These are phyloP conservation scores for Psilocybe sp. DNA, from an alignment of 768 basidiomycete species.

Conservation along the genomic window DNA sequence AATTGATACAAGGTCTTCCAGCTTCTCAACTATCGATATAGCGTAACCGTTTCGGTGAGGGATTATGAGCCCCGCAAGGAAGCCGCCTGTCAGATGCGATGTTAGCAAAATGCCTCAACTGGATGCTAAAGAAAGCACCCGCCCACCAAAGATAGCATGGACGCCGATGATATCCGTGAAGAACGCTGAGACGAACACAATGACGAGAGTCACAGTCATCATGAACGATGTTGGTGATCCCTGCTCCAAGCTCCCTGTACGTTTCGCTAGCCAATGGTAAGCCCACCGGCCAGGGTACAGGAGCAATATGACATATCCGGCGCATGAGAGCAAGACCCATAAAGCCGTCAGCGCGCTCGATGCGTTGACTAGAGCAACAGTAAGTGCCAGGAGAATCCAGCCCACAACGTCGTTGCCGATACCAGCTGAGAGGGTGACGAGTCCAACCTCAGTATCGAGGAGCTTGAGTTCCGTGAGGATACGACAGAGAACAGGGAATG, in stretches of 20 bases:
- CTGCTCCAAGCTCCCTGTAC: conserved; percentile 69
- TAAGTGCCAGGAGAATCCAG: conserved; percentile 81
- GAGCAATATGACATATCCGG: conserved; percentile 66
- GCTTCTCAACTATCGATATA: conserved; percentile 76
- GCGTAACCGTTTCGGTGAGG: conserved; percentile 83
- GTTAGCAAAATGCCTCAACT: conserved; percentile 7
- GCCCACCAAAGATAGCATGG: conserved; percentile 60
- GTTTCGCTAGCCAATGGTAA: conserved; percentile 63
- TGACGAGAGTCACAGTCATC: conserved; percentile 77
- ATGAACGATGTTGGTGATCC: conserved; percentile 70
- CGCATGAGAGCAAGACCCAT: conserved; percentile 69
- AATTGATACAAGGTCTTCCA: conserved; percentile 84
- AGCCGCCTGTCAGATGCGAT: conserved; percentile 51
- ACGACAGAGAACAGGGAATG: conserved; percentile 80
- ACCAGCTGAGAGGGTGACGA: conserved; percentile 79
- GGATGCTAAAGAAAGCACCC: conserved; percentile 8
- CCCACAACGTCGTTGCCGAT: conserved; percentile 77
- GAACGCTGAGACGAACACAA: conserved; percentile 75
- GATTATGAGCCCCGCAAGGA: conserved; percentile 78
- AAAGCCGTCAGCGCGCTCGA: conserved; percentile 70
- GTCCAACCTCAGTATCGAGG: conserved; percentile 81
- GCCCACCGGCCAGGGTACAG: conserved; percentile 62
- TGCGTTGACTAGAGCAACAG: conserved; percentile 83
- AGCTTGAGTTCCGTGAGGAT: conserved; percentile 83
- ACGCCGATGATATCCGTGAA: conserved; percentile 87